Evolutionary conservation across 2,329 filamentous ascomycete species (phyloP), one percentile per base, ranked within the genome.

Genomic region (Fusarium foetens): DNA sequence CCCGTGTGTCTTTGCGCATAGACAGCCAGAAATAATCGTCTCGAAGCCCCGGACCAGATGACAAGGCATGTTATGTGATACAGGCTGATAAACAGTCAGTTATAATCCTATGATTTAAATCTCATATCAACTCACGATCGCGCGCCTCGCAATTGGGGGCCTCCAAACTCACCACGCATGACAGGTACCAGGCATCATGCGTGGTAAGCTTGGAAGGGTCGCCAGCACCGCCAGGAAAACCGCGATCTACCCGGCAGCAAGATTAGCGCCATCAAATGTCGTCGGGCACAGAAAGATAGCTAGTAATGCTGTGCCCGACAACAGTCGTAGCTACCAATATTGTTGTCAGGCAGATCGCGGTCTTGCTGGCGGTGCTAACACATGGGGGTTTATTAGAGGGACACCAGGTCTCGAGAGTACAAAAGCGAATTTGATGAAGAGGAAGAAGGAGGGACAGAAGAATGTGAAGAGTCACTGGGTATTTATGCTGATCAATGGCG

Each of bases 401-500:
- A 39, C 19, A 43, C 14, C 23, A 58, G 38, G 29, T 39, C 19
- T 39, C 8, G 39, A 25, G 43, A 62, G n/a, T 11, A 21, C 27
- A 25, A 46, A 38, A 27, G 21, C 17, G 23, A 35, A 31, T 31
- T 31, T 31, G 38, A 62, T 61, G 45, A 27, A 45, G 45, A 61
- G 25, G 21, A 36, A 65, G 38, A 41, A 42, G 9, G 27, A 41
- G 25, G 16, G 8, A 31, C 21, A 9, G 1, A 4, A 23, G 4
- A 16, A 17, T 10, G 3, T 5, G 14, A n/a, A 33, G 23, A 29
- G 21, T 1, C 13, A 17, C 19, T 13, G 16, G 23, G 19, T 48
- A 63, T 68, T 63, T 68, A 68, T 68, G 31, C 35, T 27, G 11
- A 19, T 57, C 17, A 10, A 25, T 33, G n/a, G 48, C 23, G 11